phyloP scores from a whole-genome alignment of 2,329 filamentous ascomycete species.

The Microcera coccophila region DNA sequence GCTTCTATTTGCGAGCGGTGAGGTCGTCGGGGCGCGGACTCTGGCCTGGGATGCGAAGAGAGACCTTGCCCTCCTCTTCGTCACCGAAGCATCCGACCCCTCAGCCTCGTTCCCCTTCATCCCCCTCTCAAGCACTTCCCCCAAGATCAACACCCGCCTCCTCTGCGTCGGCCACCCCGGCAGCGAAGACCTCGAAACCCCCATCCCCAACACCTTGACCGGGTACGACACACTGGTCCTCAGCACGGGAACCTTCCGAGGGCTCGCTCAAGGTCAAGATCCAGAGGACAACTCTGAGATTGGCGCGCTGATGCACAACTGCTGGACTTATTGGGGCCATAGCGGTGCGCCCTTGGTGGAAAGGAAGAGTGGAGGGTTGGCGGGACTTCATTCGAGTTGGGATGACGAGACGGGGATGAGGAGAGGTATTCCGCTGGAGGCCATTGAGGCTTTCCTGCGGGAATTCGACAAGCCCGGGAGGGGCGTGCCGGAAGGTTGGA shows the following conservation, averaged over 20 bases:
- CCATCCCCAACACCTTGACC: slow-evolving; percentile 31
- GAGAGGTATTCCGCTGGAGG: slow-evolving; percentile 45
- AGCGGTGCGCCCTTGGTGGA: slow-evolving; percentile 48
- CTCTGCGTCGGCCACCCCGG: slow-evolving; percentile 36
- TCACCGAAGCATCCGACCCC: slow-evolving; percentile 29
- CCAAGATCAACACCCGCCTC: slow-evolving; percentile 18
- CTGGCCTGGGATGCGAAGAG: slow-evolving; percentile 39
- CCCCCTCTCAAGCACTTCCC: slow-evolving; percentile 12
- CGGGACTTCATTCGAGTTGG: slow-evolving; percentile 53
- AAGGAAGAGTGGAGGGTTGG: slow-evolving; percentile 34
- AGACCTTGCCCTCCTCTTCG: slow-evolving; percentile 45
- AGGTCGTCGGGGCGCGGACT: slow-evolving; percentile 36
- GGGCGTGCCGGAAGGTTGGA: slow-evolving; percentile 10
- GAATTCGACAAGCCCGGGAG: slow-evolving; percentile 16
- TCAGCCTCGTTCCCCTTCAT: slow-evolving; percentile 19
- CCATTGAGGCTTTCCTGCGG: slow-evolving; percentile 38
- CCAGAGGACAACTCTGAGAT: slow-evolving; percentile 50
- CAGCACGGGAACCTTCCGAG: slow-evolving; percentile 41
- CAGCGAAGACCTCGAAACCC: slow-evolving; percentile 42
- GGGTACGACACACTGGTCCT: slow-evolving; percentile 46
- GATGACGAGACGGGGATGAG: slow-evolving; percentile 50
- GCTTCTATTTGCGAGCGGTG: slow-evolving; percentile 42
- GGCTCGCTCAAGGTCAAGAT: slow-evolving; percentile 37
- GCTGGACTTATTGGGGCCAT: slow-evolving; percentile 57
- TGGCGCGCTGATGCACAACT: slow-evolving; percentile 49